Evolutionary conservation across 371 early-diverging fungal species (phyloP).

Genomic region (Apophysomyces variabilis): DNA sequence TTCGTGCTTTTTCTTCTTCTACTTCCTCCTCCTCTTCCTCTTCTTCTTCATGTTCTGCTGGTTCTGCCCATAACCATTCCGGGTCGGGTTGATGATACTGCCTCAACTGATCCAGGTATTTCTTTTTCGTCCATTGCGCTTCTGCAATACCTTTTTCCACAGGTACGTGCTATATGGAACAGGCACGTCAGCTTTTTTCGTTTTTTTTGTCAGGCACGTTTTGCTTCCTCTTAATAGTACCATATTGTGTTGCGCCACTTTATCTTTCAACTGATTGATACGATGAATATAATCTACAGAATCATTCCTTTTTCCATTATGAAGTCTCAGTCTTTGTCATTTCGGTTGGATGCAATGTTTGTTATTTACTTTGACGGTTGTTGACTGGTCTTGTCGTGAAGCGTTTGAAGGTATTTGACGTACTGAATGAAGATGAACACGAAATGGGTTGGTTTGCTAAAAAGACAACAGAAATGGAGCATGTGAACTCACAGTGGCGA

Average conservation of each 20-base stretch:
- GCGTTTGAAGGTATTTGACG: conserved; percentile 10
- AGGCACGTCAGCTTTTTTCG: neutral
- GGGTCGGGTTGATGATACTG: conserved; percentile 36
- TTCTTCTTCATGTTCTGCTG: conserved; percentile 18
- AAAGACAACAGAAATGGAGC: neutral
- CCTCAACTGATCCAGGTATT: conserved; percentile 30
- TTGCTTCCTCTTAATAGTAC: too few species aligned
- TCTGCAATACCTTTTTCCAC: conserved; percentile 38
- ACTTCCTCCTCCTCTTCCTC: conserved; percentile 13
- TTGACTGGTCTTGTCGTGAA: neutral
- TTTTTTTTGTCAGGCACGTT: too few species aligned
- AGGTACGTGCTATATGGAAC: conserved; percentile 24
- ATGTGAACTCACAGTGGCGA: conserved; percentile 32
- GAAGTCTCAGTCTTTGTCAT: neutral
- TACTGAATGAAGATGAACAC: neutral
- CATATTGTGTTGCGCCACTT: neutral
- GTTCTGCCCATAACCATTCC: conserved; percentile 37
- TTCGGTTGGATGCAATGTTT: neutral
- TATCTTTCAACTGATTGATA: neutral
- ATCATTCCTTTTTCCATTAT: neutral
- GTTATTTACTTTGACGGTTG: neutral
- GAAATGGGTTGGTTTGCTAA: neutral
- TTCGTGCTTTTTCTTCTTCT: neutral
- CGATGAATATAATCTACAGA: conserved; percentile 6
- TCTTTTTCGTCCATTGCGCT: conserved; percentile 33